Base-by-base conservation (phyloP, 306 rosid species). In the Crotalaria pallida region DNA sequence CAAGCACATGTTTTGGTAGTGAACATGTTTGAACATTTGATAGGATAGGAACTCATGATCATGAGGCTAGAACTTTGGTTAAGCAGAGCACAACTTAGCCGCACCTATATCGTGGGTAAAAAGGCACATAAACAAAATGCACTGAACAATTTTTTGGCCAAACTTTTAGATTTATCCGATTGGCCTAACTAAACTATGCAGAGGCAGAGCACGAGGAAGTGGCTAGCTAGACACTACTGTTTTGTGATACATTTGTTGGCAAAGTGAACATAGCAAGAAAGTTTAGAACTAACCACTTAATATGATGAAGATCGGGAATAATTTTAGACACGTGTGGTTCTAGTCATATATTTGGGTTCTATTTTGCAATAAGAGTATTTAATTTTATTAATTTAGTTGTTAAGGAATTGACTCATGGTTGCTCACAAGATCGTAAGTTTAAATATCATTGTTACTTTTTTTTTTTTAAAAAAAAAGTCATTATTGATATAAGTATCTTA, bases 1-100 rank as follows among this genome's bases (percentile, higher is more conserved):
- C 80, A 69, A 27, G 62, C 82, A 83, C 86, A 74, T 76, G 79
- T 75, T 51, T 38, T 53, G 66, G 52, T 62, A 53, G 57, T 75
- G 40, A 61, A 13, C 66, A 47, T 76, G 50, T 24, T 38, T 71
- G 68, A 49, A 76, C 57, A 29, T 38, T 45, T 58, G 65, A 76
- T 59, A 29, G 38, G 69, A 64, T 78, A 65, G 75, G 65, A 70
- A 69, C 71, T 64, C 75, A 67, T 63, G 65, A 57, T 64, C 78
- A 67, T 63, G 65, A 57, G 41, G 43, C 67, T 74, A 64, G 23
- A 64, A 78, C 71, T 63, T 77, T 73, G 60, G 58, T 44, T 71
- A 34, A 65, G 22, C 60, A 40, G 36, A 65, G 56, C 52, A 40
- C 18, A 1, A 66, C 44, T 48, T 48, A 48, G 61, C 51, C 59